Evolutionary conservation across 2,329 filamentous ascomycete genomes (phyloP).

Genomic region (Botrytis hyacinthi): DNA sequence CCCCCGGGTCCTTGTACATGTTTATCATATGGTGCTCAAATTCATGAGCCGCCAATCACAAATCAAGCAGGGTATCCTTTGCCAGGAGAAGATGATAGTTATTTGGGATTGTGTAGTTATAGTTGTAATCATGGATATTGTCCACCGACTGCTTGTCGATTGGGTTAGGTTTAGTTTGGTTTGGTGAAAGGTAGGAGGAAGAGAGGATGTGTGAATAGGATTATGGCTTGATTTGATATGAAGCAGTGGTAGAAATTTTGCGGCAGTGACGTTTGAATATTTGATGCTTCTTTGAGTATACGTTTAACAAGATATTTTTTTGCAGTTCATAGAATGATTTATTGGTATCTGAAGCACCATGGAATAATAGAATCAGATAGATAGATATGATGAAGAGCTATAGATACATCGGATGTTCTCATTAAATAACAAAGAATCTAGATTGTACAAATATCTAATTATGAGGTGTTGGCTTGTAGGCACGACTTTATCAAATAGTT

Average conservation of each 20-base stretch:
- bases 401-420: too few species aligned
- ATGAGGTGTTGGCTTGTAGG: too few species aligned
- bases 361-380: too few species aligned
- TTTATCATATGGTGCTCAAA: conserved; percentile 24
- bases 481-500: too few species aligned
- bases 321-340: too few species aligned
- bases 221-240: background rate
- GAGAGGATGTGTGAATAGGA: background rate
- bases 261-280: background rate
- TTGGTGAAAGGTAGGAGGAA: background rate
- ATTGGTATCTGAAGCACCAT: too few species aligned
- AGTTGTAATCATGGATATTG: conserved; percentile 47
- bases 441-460: too few species aligned
- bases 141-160: conserved; percentile 13
- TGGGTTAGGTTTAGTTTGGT: background rate
- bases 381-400: too few species aligned
- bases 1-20: conserved; percentile 31
- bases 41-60: conserved; percentile 29
- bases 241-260: background rate
- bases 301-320: too few species aligned
- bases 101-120: conserved; percentile 47
- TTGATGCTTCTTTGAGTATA: background rate
- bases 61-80: conserved; percentile 40
- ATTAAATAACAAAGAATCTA: too few species aligned
- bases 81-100: conserved; percentile 40